Percentiles rank a stretch among this genome's conserved stretches.
These are phyloP conservation scores for Aureobasidium sp. DNA, from an alignment of 2,329 filamentous ascomycete species.

Conservation along the genomic window DNA sequence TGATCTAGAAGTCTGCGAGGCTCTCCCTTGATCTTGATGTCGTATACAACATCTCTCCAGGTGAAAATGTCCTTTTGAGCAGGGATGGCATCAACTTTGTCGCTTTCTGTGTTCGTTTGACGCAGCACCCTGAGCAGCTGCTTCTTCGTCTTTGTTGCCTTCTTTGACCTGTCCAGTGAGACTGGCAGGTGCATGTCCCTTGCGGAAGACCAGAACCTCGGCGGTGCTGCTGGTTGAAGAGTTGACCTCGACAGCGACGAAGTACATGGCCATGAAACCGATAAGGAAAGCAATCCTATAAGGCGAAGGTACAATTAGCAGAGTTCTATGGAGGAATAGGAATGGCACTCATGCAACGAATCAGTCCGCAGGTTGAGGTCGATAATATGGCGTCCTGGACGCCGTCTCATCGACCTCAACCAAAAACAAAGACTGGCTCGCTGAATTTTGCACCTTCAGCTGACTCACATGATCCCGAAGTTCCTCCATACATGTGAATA, in stretches of 20 bases:
- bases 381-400: too few species aligned
- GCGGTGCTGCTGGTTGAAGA: conserved; percentile 54
- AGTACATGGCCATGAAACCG: conserved; percentile 55
- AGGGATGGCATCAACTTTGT: conserved; percentile 38
- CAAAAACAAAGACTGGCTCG: too few species aligned
- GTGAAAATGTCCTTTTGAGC: conserved; percentile 60
- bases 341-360: too few species aligned
- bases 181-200: background rate
- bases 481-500: conserved; percentile 45
- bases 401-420: too few species aligned
- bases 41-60: conserved; percentile 74
- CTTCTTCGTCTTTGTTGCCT: conserved; percentile 28
- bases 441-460: too few species aligned
- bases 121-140: conserved; percentile 32
- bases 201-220: conserved; percentile 57
- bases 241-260: conserved; percentile 56
- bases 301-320: too few species aligned
- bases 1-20: conserved; percentile 69
- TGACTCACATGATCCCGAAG: conserved; percentile 49
- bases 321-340: too few species aligned
- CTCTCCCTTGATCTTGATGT: conserved; percentile 71
- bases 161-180: conserved; percentile 23
- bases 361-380: too few species aligned
- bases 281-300: conserved; percentile 47
- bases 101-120: conserved; percentile 14